Evolutionary conservation across 768 basidiomycete genomes (phyloP), one percentile per base, ranked within the genome.

Genomic region (Candolleomyces aberdarensis): DNA sequence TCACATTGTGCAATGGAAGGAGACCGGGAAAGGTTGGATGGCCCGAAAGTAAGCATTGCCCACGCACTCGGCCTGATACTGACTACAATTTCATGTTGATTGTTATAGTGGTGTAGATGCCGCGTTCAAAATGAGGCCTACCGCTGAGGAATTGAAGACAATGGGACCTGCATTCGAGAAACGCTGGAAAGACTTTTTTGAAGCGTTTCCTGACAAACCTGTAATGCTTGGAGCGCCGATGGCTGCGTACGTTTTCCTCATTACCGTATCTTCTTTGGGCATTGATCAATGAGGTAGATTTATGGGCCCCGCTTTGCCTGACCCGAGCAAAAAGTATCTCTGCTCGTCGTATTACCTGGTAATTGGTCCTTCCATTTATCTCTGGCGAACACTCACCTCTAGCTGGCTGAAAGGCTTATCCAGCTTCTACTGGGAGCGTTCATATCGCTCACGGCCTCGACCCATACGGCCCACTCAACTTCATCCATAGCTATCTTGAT

Each of bases 91-190:
- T 29, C n/a, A 4, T 29, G 50, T 7, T 22, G 63, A 10, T 61
- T 9, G 26, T 15, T 48, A 59, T 64, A 86, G 85, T 63, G 83
- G 74, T 1, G 64, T 82, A 32, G 83, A 88, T 63, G 78, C 79
- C 26, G 85, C 83, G 4, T 76, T 84, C 62, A 87, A 85, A 65
- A 65, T 86, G 14, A 76, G 87, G 26, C 86, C 87, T 3, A 78
- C 70, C 17, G 64, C 65, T 4, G 72, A 75, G 5, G 86, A 88
- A 43, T 72, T 85, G 26, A 73, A 78, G 52, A 74, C 74, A n/a
- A 70, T 88, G 40, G 81, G 80, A 7, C 76, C 81, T 7, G 75
- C 68, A 7, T 88, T 87, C 65, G 66, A 74, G 29, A 52, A 72
- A 22, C 71, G 77, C 44, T 87, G 85, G 86, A 70, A 78, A 7